Conservation (phyloP, 768 basidiomycete species). For the Crucibulum laeve region DNA sequence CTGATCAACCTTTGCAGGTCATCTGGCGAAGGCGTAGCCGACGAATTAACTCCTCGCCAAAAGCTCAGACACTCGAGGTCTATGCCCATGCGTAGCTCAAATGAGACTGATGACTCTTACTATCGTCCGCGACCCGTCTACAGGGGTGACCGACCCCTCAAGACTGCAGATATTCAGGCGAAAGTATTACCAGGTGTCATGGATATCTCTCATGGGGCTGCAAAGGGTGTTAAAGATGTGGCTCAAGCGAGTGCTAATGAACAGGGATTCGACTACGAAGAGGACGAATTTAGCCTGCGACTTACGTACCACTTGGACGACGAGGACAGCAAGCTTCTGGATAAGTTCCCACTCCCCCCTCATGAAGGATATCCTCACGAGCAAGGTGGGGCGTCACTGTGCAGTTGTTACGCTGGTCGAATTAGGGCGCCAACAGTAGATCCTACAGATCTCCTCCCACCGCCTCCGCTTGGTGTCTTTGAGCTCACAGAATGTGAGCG, state of each 20-base stretch:
- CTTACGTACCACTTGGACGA: no score
- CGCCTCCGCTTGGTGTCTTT: no score
- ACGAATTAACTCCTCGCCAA: conserved; percentile 7
- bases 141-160: conserved; percentile 9
- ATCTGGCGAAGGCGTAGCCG: background rate
- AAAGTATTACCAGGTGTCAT: no score
- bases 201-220: conserved; percentile 8
- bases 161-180: conserved; percentile 8
- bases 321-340: no score
- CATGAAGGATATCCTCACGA: no score
- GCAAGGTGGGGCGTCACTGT: no score
- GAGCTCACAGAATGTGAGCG: no score
- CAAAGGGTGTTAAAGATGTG: background rate
- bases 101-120: conserved; percentile 12
- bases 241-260: background rate
- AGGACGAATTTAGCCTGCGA: no score
- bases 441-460: no score
- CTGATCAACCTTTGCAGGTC: background rate
- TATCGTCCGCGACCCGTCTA: conserved; percentile 7
- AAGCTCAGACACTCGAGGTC: conserved; percentile 17
- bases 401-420: no score
- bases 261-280: background rate
- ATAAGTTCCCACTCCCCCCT: no score
- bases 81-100: conserved; percentile 16
- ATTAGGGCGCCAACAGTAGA: no score